Evolutionary conservation across 805 yeast genomes (phyloP), one percentile per base, ranked within the genome.

Genomic region (Myxozyma neglecta): DNA sequence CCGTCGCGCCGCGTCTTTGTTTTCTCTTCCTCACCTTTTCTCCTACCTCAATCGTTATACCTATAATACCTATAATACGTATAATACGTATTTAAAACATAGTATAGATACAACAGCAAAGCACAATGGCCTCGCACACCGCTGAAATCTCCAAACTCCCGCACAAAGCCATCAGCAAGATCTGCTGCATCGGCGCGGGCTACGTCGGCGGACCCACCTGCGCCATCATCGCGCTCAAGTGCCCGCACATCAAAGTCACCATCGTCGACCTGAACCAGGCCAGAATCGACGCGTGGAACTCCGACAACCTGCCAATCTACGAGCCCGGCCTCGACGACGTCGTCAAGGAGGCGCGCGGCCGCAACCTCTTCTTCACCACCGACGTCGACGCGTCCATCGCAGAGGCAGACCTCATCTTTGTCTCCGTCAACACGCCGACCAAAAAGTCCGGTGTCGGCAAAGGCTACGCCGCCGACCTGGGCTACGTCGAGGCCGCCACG

Each of bases 111-210:
- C n/a, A n/a, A 13, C 40, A 37, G 40, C 40, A 37, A 37, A 9
- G 13, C 6, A 6, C 47, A 47, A 47, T 47, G 51, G 45, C 45
- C 16, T 50, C 66, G 4, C 50, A 59, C 35, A 61, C 66, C 13
- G 59, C 63, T 42, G 63, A 57, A 48, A 32, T 52, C 53, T 48
- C 53, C 57, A 62, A 52, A 43, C 46, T 63, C 16, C 66, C 67
- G 24, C 67, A 62, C 66, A 63, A 63, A 60, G 45, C 48, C 40
- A 48, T 68, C 55, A 60, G 39, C 43, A 66, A 62, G 67, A 73
- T 74, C 50, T 73, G 73, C 65, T 70, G 73, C 57, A 67, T 70
- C 34, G 73, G 73, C 36, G 73, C 73, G 50, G 73, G 73, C 48
- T 70, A 70, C 53, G 73, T 70, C 50, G 71, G 73, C 36, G 73